Conservation (phyloP, 1,139 yeast species). For the Magnusiomyces paraingens region DNA sequence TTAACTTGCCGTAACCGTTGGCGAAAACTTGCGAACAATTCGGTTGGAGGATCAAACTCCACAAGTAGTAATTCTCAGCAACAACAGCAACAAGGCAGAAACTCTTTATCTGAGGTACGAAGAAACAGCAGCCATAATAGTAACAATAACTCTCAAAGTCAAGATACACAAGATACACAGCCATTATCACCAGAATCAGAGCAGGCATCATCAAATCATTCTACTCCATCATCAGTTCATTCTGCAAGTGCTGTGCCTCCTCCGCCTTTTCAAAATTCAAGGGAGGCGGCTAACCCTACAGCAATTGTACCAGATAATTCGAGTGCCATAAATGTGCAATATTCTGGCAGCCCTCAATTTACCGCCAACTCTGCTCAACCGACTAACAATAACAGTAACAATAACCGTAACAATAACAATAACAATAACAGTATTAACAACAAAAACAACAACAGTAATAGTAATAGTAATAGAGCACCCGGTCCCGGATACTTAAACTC, state of each 20-base stretch:
- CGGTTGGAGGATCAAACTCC: neutral
- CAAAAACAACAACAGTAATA: slow-evolving; percentile 2
- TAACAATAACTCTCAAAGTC: no score
- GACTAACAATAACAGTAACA: slow-evolving; percentile 1
- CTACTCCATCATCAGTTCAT: slow-evolving; percentile 18
- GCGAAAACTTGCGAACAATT: slow-evolving; percentile 72
- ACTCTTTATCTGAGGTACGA: neutral
- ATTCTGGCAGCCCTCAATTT: neutral
- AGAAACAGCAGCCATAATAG: no score
- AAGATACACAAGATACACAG: neutral
- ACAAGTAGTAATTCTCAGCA: neutral
- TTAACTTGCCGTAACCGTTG: slow-evolving; percentile 88
- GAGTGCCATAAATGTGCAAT: neutral
- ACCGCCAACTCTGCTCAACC: neutral
- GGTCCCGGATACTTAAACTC: neutral
- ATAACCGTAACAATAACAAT: slow-evolving; percentile 7
- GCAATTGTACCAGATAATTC: neutral
- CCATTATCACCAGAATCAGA: neutral
- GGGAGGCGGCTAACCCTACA: no score
- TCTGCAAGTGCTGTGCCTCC: neutral
- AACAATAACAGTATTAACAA: neutral
- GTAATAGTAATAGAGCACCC: neutral
- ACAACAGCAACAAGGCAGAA: neutral
- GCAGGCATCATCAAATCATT: neutral
- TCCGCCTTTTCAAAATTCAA: neutral